Conservation (phyloP, 2,329 filamentous ascomycete species). For the Claviceps sp. region DNA sequence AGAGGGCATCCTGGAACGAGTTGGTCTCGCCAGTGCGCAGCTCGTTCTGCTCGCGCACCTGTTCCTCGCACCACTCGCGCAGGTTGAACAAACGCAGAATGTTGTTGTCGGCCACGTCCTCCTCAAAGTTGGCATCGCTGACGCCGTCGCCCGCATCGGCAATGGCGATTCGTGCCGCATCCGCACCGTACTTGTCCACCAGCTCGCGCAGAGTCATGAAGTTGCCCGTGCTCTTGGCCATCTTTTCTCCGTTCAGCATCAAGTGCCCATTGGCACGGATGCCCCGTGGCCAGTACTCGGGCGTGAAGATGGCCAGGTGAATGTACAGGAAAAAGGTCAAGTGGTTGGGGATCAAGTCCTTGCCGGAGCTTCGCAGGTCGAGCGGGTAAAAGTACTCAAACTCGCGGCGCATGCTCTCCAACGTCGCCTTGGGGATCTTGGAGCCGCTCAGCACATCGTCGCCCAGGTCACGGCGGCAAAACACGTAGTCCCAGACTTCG, state of each 20-base stretch:
- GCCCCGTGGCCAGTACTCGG: conserved; percentile 76
- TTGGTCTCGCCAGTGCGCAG: conserved; percentile 66
- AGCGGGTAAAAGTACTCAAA: conserved; percentile 97
- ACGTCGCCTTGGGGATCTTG: conserved; percentile 58
- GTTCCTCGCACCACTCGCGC: conserved; percentile 86
- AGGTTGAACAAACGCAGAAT: conserved; percentile 73
- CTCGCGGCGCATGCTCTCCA: conserved; percentile 74
- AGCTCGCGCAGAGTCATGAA: conserved; percentile 85
- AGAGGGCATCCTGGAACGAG: conserved; percentile 74
- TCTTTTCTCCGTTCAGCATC: conserved; percentile 93
- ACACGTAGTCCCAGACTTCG: conserved; percentile 93
- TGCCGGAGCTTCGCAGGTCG: conserved; percentile 77
- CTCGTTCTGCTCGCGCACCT: conserved; percentile 50
- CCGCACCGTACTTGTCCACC: conserved; percentile 85
- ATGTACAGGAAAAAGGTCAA: conserved; percentile 93
- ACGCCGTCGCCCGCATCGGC: conserved; percentile 92
- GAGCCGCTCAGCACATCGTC: conserved; percentile 51
- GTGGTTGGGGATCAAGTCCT: conserved; percentile 88
- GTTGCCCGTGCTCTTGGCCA: conserved; percentile 95
- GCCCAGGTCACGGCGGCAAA: conserved; percentile 58
- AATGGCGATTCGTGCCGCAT: conserved; percentile 80
- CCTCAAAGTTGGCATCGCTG: conserved; percentile 93
- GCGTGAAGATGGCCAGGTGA: conserved; percentile 77
- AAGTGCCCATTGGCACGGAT: conserved; percentile 87
- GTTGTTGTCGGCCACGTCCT: conserved; percentile 82